Base-by-base conservation (phyloP, 2,329 filamentous ascomycete species). In the Trichoderma simmonsii region DNA sequence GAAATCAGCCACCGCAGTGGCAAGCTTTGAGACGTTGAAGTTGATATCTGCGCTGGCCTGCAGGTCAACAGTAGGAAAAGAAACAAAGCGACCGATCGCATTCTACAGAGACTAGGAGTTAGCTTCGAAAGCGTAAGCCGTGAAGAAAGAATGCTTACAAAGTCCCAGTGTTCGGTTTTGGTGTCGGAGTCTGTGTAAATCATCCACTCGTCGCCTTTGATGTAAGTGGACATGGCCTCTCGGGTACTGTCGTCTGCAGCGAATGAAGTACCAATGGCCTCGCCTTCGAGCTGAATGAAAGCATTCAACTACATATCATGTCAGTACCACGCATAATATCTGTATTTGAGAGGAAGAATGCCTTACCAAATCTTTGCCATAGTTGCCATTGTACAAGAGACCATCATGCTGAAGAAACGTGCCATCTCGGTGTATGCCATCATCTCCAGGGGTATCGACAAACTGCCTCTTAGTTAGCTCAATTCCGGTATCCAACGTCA, bases 1-100 rank as follows among this genome's bases (percentile, higher is more conserved):
- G n/a, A 77, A 77, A 43, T 77, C 74, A 0, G 71, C 70, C 5
- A 73, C 73, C 8, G 76, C 75, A 3, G 26, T 60, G 1, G 71
- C 74, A 4, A 77, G 74, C 43, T 76, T 76, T 5, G 73, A 70
- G 24, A 74, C 71, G 39, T 77, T 77, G 70, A 77, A 77, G 71
- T 77, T 76, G 72, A 77, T 75, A 61, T 77, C 75, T 7, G 76
- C 73, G 39, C 56, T 76, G 54, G 76, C 76, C 18, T 77, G 76
- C 30, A 75, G 24, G 36, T 77, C 75, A 14, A 68, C 54, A 3
- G 74, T 73, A 6, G 76, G 75, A 56, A 75, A 77, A 21, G 74
- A 73, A 21, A 77, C 74, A 48, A 76, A 76, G 21, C 75, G 73
- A 2, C 76, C 76, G 43, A 77, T 75, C 12, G 69, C 71, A 36